phyloP scores from a whole-genome alignment of 2,329 filamentous ascomycete species.

The Colletotrichum liriopes region DNA sequence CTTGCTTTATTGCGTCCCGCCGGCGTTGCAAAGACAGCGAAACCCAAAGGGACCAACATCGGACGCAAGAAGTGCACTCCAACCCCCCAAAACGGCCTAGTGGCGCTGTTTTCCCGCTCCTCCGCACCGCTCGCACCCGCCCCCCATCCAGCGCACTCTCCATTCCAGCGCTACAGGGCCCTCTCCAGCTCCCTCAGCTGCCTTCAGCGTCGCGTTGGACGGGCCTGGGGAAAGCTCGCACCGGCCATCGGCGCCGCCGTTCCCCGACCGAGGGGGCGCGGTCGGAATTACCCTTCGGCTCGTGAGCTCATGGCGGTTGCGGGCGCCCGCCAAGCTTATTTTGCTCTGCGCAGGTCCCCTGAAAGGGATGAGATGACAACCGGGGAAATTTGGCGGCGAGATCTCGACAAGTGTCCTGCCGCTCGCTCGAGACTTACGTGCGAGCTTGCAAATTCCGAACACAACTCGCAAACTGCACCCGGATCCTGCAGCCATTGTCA shows the following conservation, averaged over 20 bases:
- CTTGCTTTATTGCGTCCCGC: neutral
- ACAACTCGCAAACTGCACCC: neutral
- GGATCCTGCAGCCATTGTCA: neutral
- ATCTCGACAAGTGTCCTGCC: slow-evolving; percentile 30
- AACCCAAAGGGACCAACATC: neutral
- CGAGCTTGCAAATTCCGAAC: neutral
- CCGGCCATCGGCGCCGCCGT: slow-evolving; percentile 6
- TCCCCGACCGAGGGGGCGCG: neutral
- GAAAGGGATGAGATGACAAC: slow-evolving; percentile 8
- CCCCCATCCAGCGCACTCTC: neutral
- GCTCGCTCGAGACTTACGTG: neutral
- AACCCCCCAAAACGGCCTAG: slow-evolving; percentile 14
- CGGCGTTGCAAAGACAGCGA: neutral
- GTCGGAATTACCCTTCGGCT: slow-evolving; percentile 15
- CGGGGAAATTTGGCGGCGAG: neutral
- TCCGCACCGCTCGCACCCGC: neutral
- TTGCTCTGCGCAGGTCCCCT: neutral
- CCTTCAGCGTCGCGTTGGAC: no score
- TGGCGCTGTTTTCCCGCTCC: neutral
- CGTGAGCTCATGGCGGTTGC: neutral
- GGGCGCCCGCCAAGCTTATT: slow-evolving; percentile 2
- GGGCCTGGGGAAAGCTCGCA: neutral
- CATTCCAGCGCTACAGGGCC: neutral
- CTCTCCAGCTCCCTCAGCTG: neutral
- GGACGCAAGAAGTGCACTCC: slow-evolving; percentile 9